A percentile compares a stretch with the other conserved stretches of the same genome.
Conservation (phyloP, 495 filamentous ascomycete genomes). For the Sordaria brevicollis region DNA sequence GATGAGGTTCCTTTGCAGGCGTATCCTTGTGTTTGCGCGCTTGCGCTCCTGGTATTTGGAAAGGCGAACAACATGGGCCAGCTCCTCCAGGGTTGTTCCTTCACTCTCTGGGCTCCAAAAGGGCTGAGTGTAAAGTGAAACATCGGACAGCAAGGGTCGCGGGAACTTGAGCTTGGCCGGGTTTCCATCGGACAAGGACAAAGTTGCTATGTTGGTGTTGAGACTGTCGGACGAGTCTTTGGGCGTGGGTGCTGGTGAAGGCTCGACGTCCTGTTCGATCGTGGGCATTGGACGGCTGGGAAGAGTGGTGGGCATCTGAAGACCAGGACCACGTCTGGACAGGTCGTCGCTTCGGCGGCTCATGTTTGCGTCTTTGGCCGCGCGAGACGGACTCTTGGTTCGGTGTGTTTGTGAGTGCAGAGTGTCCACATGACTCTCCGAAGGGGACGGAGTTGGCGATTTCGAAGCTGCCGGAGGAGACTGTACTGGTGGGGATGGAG, state of each 20-base stretch:
- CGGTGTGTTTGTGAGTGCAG: conserved; percentile 28
- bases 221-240: conserved; percentile 18
- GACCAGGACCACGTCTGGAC: conserved; percentile 26
- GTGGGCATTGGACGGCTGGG: conserved; percentile 30
- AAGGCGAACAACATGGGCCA: conserved; percentile 59
- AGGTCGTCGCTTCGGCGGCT: conserved; percentile 26
- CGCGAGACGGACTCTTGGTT: conserved; percentile 33
- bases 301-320: conserved; percentile 26
- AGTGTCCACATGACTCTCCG: conserved; percentile 33
- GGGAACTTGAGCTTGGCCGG: conserved; percentile 20
- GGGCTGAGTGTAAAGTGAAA: conserved; percentile 41
- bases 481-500: conserved; percentile 9
- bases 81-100: conserved; percentile 56
- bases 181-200: conserved; percentile 16
- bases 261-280: conserved; percentile 29
- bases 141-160: conserved; percentile 36
- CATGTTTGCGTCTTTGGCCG: conserved; percentile 23
- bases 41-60: conserved; percentile 67
- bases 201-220: neutral
- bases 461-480: conserved; percentile 26
- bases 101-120: conserved; percentile 35
- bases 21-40: conserved; percentile 52
- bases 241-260: conserved; percentile 13
- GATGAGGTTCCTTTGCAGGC: conserved; percentile 56
- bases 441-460: conserved; percentile 32